Evolutionary conservation across 495 filamentous ascomycete species (phyloP).

Genomic region (Annulohypoxylon stygium): DNA sequence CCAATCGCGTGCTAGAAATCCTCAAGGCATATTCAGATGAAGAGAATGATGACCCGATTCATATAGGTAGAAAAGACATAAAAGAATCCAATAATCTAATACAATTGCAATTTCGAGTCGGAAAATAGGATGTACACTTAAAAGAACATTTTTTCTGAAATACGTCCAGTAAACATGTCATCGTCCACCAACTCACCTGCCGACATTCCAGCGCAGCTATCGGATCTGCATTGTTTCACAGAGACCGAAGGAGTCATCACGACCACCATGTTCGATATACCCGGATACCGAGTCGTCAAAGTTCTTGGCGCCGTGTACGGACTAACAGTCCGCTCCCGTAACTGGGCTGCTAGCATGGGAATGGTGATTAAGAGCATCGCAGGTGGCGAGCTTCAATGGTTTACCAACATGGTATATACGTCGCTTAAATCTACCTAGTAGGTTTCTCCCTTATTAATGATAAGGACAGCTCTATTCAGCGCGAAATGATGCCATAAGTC

Average conservation of each 20-base stretch:
- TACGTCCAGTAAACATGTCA: conserved; percentile 11
- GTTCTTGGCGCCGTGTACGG: conserved; percentile 72
- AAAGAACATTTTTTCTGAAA: not conserved
- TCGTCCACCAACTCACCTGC: conserved; percentile 31
- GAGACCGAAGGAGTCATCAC: conserved; percentile 71
- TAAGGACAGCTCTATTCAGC: conserved; percentile 61
- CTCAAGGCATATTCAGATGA: not conserved
- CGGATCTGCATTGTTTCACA: conserved; percentile 68
- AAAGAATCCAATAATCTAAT: not conserved
- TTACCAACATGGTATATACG: conserved; percentile 61
- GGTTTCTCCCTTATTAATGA: not conserved
- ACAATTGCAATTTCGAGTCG: not conserved
- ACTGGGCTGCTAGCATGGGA: conserved; percentile 59
- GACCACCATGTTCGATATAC: conserved; percentile 64
- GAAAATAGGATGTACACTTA: not conserved
- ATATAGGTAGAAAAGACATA: not conserved
- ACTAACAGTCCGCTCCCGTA: conserved; percentile 69
- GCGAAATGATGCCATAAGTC: conserved; percentile 67
- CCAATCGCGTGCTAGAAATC: conserved; percentile 13
- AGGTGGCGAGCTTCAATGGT: conserved; percentile 69
- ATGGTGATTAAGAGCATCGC: conserved; percentile 63
- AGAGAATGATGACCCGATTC: not conserved
- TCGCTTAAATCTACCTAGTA: conserved; percentile 59
- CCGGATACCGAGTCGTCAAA: conserved; percentile 68
- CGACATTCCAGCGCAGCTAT: conserved; percentile 52